Evolutionary conservation across 805 yeast species (phyloP).

Genomic region (Metschnikowia gelsemii): DNA sequence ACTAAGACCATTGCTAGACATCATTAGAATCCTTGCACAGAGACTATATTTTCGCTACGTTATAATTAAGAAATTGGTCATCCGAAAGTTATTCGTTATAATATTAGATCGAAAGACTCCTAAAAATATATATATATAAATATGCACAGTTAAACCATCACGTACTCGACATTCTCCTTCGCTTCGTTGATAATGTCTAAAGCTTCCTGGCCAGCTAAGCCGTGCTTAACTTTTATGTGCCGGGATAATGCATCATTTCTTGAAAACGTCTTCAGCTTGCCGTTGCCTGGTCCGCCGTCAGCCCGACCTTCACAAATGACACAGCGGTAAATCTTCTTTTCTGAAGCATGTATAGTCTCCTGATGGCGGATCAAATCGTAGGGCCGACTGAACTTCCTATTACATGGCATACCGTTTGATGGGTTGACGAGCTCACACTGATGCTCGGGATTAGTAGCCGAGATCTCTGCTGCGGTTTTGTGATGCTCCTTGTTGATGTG

Average conservation of each 20-base stretch:
- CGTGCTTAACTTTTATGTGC: conserved; percentile 78
- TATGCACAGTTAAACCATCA: conserved; percentile 16
- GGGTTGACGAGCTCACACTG: conserved; percentile 62
- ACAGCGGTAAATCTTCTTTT: conserved; percentile 46
- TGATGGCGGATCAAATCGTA: conserved; percentile 48
- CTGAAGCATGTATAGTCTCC: conserved; percentile 48
- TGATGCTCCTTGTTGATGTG: conserved; percentile 15
- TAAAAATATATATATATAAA: conserved; percentile 7
- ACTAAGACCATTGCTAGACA: no score
- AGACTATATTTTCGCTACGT: no score
- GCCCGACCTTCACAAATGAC: conserved; percentile 47
- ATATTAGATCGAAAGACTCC: no score
- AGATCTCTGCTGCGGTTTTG: conserved; percentile 32
- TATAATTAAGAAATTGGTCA: no score
- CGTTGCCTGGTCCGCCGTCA: conserved; percentile 51
- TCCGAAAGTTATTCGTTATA: no score
- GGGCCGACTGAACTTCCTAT: conserved; percentile 78
- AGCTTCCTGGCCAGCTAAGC: conserved; percentile 64
- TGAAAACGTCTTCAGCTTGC: conserved; percentile 46
- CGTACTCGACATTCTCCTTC: conserved; percentile 72
- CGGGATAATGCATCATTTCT: conserved; percentile 48
- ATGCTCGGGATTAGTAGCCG: conserved; percentile 43
- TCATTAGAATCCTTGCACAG: no score
- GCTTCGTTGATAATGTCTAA: conserved; percentile 70
- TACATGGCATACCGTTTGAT: conserved; percentile 60